phyloP scores from a whole-genome alignment of 345 rosid species.

The Pistacia vera region DNA sequence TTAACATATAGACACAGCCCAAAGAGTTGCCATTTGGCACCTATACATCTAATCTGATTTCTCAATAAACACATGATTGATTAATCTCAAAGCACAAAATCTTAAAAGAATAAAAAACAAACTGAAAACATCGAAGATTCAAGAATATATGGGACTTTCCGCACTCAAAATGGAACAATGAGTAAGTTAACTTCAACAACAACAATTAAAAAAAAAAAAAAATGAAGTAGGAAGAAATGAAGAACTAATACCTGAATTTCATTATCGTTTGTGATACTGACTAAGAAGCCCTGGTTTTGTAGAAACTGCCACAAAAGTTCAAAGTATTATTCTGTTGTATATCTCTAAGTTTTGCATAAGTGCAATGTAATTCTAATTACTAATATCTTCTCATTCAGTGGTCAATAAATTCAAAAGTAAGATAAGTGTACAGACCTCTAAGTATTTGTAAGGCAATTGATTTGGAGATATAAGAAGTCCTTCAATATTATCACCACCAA shows the following conservation, averaged over 20 bases:
- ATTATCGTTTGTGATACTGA: conserved; percentile 54
- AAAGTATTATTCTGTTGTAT: conserved; percentile 11
- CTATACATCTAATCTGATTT: neutral
- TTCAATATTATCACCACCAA: conserved; percentile 71
- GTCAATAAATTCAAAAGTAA: neutral
- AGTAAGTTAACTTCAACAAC: too few species aligned
- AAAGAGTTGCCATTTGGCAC: neutral
- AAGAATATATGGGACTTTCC: too few species aligned
- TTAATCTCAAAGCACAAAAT: neutral
- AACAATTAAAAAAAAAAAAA: neutral
- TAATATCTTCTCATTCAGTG: neutral
- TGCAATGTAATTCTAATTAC: neutral
- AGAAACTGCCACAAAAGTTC: conserved; percentile 56
- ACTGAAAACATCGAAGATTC: too few species aligned
- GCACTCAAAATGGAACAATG: too few species aligned
- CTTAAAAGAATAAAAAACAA: neutral
- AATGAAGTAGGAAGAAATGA: neutral
- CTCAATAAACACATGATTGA: neutral
- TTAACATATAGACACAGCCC: neutral
- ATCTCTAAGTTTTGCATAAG: neutral
- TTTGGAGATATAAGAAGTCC: conserved; percentile 58
- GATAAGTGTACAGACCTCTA: conserved; percentile 43
- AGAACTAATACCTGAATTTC: conserved; percentile 58
- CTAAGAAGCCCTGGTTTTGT: conserved; percentile 59
- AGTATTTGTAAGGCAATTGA: conserved; percentile 50